phyloP scores from a whole-genome alignment of 2,329 filamentous ascomycete species.

The Pseudocercospora cruenta region DNA sequence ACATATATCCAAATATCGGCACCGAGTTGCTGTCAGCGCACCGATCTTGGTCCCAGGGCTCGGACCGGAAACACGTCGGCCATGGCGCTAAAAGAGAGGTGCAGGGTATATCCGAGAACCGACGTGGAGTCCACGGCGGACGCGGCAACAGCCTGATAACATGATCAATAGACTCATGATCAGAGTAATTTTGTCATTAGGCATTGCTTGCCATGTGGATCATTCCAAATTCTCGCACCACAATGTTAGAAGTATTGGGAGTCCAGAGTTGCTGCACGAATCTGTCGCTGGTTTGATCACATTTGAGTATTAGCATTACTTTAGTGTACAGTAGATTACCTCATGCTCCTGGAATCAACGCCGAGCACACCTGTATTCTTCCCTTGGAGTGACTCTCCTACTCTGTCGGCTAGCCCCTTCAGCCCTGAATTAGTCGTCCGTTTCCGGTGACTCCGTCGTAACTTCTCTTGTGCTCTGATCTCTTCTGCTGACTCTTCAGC shows the following conservation, averaged over 20 bases:
- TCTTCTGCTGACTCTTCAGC: slow-evolving; percentile 48
- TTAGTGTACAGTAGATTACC: slow-evolving; percentile 18
- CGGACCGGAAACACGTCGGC: neutral
- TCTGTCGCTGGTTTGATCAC: neutral
- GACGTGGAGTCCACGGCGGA: neutral
- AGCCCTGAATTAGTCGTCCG: slow-evolving; percentile 44
- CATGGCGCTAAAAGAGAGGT: neutral
- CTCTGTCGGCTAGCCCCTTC: slow-evolving; percentile 50
- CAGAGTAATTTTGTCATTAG: neutral
- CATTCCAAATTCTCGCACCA: neutral
- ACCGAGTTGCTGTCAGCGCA: neutral
- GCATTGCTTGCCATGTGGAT: neutral
- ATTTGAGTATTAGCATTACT: slow-evolving; percentile 5
- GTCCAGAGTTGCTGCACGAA: neutral
- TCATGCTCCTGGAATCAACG: slow-evolving; percentile 42
- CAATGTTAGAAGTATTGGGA: neutral
- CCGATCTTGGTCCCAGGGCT: neutral
- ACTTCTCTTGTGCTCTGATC: slow-evolving; percentile 32
- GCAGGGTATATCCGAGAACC: neutral
- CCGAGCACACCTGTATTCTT: slow-evolving; percentile 51
- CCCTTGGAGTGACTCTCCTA: slow-evolving; percentile 52
- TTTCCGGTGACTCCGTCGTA: slow-evolving; percentile 48
- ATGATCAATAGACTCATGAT: neutral
- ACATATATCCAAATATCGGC: neutral
- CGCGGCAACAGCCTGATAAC: neutral